Evolutionary conservation across 352 stramenopile species (phyloP).

Genomic region (Pythium biforme): DNA sequence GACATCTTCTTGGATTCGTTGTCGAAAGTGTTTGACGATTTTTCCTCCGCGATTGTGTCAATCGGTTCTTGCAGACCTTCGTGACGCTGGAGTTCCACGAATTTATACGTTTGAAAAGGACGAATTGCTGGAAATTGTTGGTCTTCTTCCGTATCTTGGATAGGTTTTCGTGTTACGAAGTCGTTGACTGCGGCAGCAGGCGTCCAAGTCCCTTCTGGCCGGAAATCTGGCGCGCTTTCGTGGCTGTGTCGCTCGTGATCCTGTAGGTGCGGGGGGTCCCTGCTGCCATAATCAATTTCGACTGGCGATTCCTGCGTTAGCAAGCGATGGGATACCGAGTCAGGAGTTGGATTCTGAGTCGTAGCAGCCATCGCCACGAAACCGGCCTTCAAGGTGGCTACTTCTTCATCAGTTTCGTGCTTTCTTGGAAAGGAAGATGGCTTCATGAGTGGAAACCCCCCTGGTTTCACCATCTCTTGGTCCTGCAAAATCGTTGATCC

Average conservation of each 20-base stretch:
- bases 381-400: not conserved
- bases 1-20: not conserved
- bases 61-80: not conserved
- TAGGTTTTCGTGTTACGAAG: not conserved
- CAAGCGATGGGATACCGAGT: not conserved
- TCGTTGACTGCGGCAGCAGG: not conserved
- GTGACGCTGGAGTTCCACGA: slow-evolving; percentile 7
- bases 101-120: slow-evolving; percentile 7
- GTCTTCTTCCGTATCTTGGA: not conserved
- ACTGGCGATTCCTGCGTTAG: not conserved
- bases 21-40: not conserved
- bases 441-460: not conserved
- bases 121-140: not conserved
- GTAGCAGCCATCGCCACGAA: not conserved
- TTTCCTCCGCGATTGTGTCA: not conserved
- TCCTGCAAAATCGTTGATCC: not conserved
- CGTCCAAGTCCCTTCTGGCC: not conserved
- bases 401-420: not conserved
- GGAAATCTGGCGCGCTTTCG: not conserved
- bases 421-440: not conserved
- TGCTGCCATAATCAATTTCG: not conserved
- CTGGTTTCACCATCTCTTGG: not conserved
- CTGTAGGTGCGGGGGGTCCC: not conserved
- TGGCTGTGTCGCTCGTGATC: not conserved
- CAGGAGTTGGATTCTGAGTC: not conserved